These are phyloP conservation scores for Candida incommunis DNA, from an alignment of 805 yeast genomes.

Conservation along the genomic window DNA sequence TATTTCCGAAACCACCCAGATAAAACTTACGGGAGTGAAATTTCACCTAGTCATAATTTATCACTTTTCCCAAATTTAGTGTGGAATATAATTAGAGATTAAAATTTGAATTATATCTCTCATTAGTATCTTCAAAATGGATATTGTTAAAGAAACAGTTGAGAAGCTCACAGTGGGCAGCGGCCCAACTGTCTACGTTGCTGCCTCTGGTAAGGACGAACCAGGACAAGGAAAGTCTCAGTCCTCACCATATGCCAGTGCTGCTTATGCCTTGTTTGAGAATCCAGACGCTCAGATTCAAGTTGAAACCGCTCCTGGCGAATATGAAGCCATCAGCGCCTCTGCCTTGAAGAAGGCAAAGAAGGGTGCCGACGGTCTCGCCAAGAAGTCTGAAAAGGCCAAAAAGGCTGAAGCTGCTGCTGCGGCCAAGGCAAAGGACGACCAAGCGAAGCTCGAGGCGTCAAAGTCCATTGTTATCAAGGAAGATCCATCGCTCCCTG, in stretches of 20 bases:
- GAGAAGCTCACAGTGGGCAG: conserved; percentile 8
- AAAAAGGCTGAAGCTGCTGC: conserved; percentile 40
- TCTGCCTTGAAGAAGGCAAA: conserved; percentile 92
- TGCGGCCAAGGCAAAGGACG: conserved; percentile 39
- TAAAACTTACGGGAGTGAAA: too few relatives aligned
- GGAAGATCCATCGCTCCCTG: conserved; percentile 62
- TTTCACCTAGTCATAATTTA: too few relatives aligned
- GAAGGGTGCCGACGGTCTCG: conserved; percentile 86
- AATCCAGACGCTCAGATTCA: conserved; percentile 35
- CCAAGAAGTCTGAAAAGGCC: conserved; percentile 63
- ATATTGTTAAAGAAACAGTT: conserved; percentile 10
- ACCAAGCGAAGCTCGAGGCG: conserved; percentile 61
- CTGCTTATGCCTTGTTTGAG: conserved; percentile 65
- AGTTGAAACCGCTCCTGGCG: conserved; percentile 51
- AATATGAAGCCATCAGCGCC: conserved; percentile 66
- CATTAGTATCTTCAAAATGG: too few relatives aligned
- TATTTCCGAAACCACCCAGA: too few relatives aligned
- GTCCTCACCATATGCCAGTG: conserved; percentile 57
- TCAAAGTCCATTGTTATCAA: conserved; percentile 62
- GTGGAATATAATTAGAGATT: too few relatives aligned
- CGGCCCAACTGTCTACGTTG: conserved; percentile 37
- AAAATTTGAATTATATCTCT: too few relatives aligned
- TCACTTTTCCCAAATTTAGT: too few relatives aligned
- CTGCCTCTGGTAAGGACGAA: conserved; percentile 41
- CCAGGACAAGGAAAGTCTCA: conserved; percentile 44